Percentiles rank a stretch among this genome's conserved stretches.
phyloP scores from a whole-genome alignment of 768 basidiomycete species.

The Royoungia palumana region DNA sequence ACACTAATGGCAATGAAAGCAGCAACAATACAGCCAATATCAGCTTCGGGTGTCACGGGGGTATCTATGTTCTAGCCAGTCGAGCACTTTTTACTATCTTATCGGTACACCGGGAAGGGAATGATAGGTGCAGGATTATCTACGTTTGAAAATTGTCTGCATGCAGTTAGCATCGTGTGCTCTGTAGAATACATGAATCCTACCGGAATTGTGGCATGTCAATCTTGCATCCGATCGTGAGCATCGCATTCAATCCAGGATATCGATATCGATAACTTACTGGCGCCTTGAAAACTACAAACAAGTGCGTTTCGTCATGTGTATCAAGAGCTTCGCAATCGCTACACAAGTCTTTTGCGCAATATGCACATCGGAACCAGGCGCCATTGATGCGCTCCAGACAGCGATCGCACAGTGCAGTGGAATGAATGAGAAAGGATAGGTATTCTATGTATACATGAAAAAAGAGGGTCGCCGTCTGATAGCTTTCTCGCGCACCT shows the following conservation, averaged over 20 bases:
- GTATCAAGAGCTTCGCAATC: slow-evolving; percentile 77
- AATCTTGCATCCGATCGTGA: slow-evolving; percentile 40
- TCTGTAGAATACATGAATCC: slow-evolving; percentile 19
- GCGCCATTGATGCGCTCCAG: slow-evolving; percentile 77
- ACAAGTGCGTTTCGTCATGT: slow-evolving; percentile 79
- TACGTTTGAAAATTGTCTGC: slow-evolving; percentile 53
- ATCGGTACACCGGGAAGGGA: slow-evolving; percentile 57
- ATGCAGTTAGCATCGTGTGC: slow-evolving; percentile 8
- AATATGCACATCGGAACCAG: slow-evolving; percentile 92
- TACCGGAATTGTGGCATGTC: slow-evolving; percentile 75
- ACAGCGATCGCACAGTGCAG: slow-evolving; percentile 85
- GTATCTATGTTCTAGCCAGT: slow-evolving; percentile 5
- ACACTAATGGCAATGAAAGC: too few relatives aligned
- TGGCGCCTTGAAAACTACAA: slow-evolving; percentile 82
- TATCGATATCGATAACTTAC: slow-evolving; percentile 38
- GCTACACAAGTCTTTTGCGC: slow-evolving; percentile 82
- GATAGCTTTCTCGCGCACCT: slow-evolving; percentile 38
- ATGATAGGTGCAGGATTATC: slow-evolving; percentile 64
- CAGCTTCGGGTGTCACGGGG: background rate
- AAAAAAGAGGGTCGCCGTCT: background rate
- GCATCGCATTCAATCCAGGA: background rate
- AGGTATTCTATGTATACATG: slow-evolving; percentile 54
- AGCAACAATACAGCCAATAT: background rate
- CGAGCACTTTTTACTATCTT: slow-evolving; percentile 34
- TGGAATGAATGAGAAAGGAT: slow-evolving; percentile 51